Conservation (phyloP, 371 early-diverging fungal genomes). For the Mortierella sp. region DNA sequence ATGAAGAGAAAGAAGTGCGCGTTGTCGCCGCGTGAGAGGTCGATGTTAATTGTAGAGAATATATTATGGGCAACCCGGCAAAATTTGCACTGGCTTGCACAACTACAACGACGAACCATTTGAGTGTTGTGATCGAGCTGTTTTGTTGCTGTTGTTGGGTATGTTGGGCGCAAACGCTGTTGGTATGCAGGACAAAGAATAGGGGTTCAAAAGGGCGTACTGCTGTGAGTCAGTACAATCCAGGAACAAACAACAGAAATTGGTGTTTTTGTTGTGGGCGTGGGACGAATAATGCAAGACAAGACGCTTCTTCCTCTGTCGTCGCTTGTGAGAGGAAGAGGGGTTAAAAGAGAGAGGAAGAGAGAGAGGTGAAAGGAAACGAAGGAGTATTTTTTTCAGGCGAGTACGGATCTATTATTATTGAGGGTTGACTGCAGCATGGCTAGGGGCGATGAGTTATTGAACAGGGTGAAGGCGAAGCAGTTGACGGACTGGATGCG, state of each 20-base stretch:
- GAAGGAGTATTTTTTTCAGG: background rate
- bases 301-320: background rate
- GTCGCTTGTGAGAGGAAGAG: background rate
- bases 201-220: background rate
- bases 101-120: background rate
- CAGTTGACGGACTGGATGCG: slow-evolving; percentile 7
- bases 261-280: background rate
- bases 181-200: background rate
- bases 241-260: slow-evolving; percentile 1
- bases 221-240: slow-evolving; percentile 8
- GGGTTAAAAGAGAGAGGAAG: background rate
- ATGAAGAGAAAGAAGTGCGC: background rate
- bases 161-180: background rate
- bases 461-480: slow-evolving; percentile 16
- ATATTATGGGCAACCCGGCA: background rate
- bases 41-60: background rate
- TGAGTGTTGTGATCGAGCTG: background rate
- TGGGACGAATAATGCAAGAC: background rate
- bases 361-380: background rate
- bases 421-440: slow-evolving; percentile 9
- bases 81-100: background rate
- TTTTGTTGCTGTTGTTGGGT: background rate
- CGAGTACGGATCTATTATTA: slow-evolving; percentile 9
- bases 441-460: slow-evolving; percentile 7
- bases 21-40: background rate